Conservation (phyloP, 1,139 yeast species). For the Blastobotrys ciferrii region DNA sequence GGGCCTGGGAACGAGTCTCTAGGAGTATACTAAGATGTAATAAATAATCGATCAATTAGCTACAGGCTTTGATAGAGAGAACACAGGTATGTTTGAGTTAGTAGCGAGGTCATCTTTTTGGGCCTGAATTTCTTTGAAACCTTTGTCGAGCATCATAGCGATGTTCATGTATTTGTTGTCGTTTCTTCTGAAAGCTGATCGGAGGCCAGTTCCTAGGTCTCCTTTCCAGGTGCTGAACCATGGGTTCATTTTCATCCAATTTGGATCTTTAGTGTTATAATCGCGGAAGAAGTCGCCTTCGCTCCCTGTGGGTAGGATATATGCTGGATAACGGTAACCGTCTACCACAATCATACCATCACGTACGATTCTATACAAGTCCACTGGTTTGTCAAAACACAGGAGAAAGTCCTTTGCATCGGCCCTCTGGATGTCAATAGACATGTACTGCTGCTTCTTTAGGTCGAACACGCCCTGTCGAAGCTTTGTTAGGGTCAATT, state of each 20-base stretch:
- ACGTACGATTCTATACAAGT: constrained; percentile 14
- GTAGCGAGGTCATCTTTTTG: no score
- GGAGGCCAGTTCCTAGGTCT: constrained; percentile 8
- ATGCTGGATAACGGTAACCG: constrained; percentile 15
- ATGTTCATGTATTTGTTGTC: constrained; percentile 6
- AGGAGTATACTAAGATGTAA: no score
- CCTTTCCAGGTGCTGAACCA: constrained; percentile 1
- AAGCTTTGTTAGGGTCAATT: constrained; percentile 12
- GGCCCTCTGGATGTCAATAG: constrained; percentile 13
- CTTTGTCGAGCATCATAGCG: constrained; percentile 3
- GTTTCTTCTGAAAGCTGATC: background rate
- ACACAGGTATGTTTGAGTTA: no score
- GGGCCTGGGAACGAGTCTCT: no score
- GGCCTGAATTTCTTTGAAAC: background rate
- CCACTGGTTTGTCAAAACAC: constrained; percentile 11
- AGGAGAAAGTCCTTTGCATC: constrained; percentile 17
- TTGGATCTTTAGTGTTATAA: constrained; percentile 10
- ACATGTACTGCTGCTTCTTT: constrained; percentile 11
- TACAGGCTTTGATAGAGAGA: no score
- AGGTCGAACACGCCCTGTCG: constrained; percentile 11
- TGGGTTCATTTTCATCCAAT: constrained; percentile 5
- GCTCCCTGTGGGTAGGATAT: constrained; percentile 19
- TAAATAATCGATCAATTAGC: no score
- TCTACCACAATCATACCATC: constrained; percentile 16
- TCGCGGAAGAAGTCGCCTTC: constrained; percentile 19